Percentiles rank a stretch among this genome's conserved stretches.
These are phyloP conservation scores for Colletotrichum musicola DNA, from an alignment of 2,329 filamentous ascomycete genomes.

Conservation along the genomic window DNA sequence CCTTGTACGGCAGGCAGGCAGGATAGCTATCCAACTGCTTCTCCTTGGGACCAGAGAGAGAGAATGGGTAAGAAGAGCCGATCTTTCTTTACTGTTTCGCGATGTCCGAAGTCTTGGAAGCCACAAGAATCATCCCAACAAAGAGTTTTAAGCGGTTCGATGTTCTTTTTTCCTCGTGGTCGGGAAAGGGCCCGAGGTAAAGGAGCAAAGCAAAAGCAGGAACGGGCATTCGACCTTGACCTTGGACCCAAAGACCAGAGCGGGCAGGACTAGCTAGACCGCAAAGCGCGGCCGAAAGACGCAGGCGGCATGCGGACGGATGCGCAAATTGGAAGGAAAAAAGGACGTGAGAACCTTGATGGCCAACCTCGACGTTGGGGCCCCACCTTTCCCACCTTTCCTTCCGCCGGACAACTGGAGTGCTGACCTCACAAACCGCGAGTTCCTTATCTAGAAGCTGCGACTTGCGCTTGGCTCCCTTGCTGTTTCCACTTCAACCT, in stretches of 20 bases:
- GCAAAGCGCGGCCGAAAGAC: background rate
- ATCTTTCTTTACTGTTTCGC: background rate
- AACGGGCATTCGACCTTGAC: no score
- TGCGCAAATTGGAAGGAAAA: slow-evolving; percentile 14
- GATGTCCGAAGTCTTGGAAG: no score
- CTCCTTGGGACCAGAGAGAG: no score
- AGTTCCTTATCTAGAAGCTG: slow-evolving; percentile 21
- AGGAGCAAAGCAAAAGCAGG: background rate
- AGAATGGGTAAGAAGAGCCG: background rate
- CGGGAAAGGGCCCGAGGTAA: slow-evolving; percentile 2
- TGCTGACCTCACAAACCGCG: slow-evolving; percentile 20
- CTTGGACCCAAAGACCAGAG: no score
- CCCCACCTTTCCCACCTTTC: slow-evolving; percentile 22
- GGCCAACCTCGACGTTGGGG: slow-evolving; percentile 15
- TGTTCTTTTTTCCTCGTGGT: background rate
- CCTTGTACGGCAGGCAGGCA: background rate
- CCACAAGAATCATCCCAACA: background rate
- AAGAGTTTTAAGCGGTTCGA: slow-evolving; percentile 16
- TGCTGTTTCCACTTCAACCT: background rate
- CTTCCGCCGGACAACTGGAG: background rate
- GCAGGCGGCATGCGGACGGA: background rate
- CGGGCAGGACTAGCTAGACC: no score
- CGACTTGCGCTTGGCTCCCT: background rate
- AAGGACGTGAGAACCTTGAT: slow-evolving; percentile 34
- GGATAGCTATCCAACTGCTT: background rate